A percentile compares a stretch with the other conserved stretches of the same genome.
phyloP scores from a whole-genome alignment of 257 asterid genomes.

The Solanum gandarillasii region DNA sequence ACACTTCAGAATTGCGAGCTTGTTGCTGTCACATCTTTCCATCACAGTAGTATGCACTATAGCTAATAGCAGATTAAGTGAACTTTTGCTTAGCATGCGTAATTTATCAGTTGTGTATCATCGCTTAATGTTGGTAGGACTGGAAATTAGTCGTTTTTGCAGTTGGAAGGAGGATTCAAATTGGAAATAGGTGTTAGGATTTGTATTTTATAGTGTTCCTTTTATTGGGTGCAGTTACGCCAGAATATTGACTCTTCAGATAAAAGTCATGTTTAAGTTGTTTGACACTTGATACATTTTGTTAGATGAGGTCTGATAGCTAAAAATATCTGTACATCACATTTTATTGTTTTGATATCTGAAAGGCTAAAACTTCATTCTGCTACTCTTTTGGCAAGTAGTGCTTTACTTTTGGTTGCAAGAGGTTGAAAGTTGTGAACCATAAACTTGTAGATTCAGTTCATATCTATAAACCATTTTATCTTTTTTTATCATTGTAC shows the following conservation, averaged over 20 bases:
- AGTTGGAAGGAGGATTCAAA: neutral
- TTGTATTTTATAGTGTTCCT: neutral
- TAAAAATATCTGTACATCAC: neutral
- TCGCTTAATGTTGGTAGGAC: neutral
- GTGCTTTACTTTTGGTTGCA: neutral
- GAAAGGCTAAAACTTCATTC: neutral
- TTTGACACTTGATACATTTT: neutral
- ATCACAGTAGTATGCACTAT: neutral
- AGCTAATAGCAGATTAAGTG: neutral
- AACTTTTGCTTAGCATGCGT: neutral
- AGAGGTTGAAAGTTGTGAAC: neutral
- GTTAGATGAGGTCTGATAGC: neutral
- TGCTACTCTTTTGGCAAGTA: neutral
- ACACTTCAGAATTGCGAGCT: neutral
- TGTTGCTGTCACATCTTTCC: neutral
- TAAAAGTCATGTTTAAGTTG: neutral
- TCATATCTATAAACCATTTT: neutral
- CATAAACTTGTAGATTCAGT: neutral
- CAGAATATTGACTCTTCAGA: neutral
- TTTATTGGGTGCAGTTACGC: neutral
- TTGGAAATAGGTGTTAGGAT: neutral
- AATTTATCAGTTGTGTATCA: neutral
- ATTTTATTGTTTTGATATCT: neutral
- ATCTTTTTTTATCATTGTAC: neutral
- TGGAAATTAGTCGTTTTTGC: neutral